Base-by-base conservation (phyloP, 345 rosid species). In the Citrus mangshanensis region DNA sequence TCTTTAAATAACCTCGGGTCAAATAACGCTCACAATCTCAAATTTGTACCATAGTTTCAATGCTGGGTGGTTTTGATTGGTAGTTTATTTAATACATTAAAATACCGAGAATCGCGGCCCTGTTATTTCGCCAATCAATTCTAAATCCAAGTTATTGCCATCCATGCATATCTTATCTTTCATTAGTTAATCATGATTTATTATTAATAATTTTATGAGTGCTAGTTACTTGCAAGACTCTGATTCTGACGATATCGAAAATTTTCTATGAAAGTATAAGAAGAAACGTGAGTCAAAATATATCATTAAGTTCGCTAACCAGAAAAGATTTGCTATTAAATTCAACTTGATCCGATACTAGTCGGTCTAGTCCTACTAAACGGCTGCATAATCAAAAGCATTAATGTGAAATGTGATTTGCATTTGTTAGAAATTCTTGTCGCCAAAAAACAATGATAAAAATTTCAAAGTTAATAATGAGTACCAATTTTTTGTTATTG, bases 41-140 rank as follows among this genome's bases (percentile, higher is more conserved):
- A 64, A 62, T 35, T 49, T 30, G 22, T 19, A 22, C 30, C 14
- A 27, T 16, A 4, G 19, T 37, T n/a, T 56, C 62, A n/a, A 32
- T 21, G 59, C 68, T 61, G 24, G 30, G 14, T 12, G 37, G 19
- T 8, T 62, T 51, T 49, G 72, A 32, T 49, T 46, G 37, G 22
- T 14, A 30, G n/a, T 65, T 51, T 51, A 16, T 24, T 72, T 65
- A 62, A 64, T 58, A 59, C 35, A 18, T 27, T 16, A 49, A 34
- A 66, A 70, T 63, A 37, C 81, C 88, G 84, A 54, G 40, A 82
- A 78, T 81, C 74, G 72, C 86, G 88, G 85, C 34, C 81, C 82
- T 34, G 24, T 68, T 13, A 56, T 70, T 70, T 72, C 81, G 80
- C 70, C 64, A 30, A 55, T 72, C 74, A 55, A 74, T 46, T 38